Evolutionary conservation across 2,329 filamentous ascomycete genomes (phyloP).

Genomic region (Diplodia intermedia): DNA sequence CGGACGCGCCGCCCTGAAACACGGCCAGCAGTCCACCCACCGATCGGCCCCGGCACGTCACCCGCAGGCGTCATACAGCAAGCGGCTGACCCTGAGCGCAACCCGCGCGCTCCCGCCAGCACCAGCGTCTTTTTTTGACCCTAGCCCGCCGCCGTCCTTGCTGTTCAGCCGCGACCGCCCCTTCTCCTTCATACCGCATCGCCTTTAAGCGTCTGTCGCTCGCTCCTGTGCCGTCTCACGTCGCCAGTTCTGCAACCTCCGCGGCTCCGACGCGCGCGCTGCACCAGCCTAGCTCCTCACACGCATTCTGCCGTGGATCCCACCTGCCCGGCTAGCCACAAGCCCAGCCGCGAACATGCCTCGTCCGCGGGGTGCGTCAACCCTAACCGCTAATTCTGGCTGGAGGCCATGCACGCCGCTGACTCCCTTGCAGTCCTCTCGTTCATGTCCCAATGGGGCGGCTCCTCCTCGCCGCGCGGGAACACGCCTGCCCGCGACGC

Average conservation of each 20-base stretch:
- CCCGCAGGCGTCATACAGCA: slow-evolving; percentile 22
- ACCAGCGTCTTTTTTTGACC: slow-evolving; percentile 9
- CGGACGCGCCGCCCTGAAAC: slow-evolving; percentile 27
- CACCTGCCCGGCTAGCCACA: slow-evolving; percentile 16
- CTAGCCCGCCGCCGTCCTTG: background rate
- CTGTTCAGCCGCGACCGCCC: slow-evolving; percentile 15
- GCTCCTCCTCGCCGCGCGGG: slow-evolving; percentile 37
- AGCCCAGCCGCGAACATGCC: slow-evolving; percentile 39
- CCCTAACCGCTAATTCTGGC: slow-evolving; percentile 16
- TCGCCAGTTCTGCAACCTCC: background rate
- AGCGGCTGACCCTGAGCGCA: slow-evolving; percentile 23
- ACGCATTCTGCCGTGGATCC: slow-evolving; percentile 13
- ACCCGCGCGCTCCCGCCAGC: slow-evolving; percentile 1
- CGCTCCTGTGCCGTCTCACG: background rate
- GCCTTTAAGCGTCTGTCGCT: slow-evolving; percentile 5
- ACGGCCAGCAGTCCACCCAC: slow-evolving; percentile 27
- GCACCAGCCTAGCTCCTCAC: background rate
- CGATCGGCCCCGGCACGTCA: slow-evolving; percentile 13
- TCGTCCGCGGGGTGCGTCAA: slow-evolving; percentile 40
- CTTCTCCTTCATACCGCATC: slow-evolving; percentile 16
- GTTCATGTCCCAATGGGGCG: slow-evolving; percentile 83
- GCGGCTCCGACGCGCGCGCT: slow-evolving; percentile 23
- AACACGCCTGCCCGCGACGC: slow-evolving; percentile 40
- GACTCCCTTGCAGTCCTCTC: slow-evolving; percentile 70
- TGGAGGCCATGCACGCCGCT: slow-evolving; percentile 29